phyloP scores from a whole-genome alignment of 176 grass and related monocot genomes.

The Zoysia pacifica region DNA sequence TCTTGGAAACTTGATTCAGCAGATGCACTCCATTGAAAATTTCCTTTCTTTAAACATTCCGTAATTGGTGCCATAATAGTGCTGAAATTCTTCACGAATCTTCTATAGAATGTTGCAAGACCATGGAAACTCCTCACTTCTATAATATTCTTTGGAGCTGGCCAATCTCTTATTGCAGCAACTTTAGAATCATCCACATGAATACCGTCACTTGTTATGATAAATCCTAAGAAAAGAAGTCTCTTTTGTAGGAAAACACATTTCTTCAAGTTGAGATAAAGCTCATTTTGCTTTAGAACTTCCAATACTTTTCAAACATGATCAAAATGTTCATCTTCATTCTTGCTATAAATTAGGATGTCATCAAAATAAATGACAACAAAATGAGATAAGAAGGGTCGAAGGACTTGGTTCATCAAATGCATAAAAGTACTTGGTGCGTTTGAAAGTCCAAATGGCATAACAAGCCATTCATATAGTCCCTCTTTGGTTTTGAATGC shows the following conservation, averaged over 20 bases:
- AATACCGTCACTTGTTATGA: not conserved
- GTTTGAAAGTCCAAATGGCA: slow-evolving; percentile 30
- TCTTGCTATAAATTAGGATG: slow-evolving; percentile 1
- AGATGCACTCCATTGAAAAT: not conserved
- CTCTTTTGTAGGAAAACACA: not conserved
- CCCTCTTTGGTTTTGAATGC: not conserved
- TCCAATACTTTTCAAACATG: not conserved
- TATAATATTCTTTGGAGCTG: not conserved
- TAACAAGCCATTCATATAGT: not conserved
- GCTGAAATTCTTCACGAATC: not conserved
- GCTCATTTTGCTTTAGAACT: not conserved
- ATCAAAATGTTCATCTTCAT: not conserved
- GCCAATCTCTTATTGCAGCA: not conserved
- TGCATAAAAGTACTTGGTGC: not conserved
- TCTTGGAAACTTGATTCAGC: not conserved
- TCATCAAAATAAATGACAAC: not conserved
- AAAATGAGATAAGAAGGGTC: not conserved
- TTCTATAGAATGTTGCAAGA: slow-evolving; percentile 1
- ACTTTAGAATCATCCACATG: not conserved
- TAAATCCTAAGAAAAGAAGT: not conserved
- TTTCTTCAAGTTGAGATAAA: slow-evolving; percentile 6
- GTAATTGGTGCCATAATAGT: slow-evolving; percentile 10
- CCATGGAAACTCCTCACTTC: not conserved
- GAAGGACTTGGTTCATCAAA: slow-evolving; percentile 15
- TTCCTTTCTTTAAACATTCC: not conserved